phyloP scores from a whole-genome alignment of 2,329 filamentous ascomycete genomes.

The Trichophyton verrucosum region DNA sequence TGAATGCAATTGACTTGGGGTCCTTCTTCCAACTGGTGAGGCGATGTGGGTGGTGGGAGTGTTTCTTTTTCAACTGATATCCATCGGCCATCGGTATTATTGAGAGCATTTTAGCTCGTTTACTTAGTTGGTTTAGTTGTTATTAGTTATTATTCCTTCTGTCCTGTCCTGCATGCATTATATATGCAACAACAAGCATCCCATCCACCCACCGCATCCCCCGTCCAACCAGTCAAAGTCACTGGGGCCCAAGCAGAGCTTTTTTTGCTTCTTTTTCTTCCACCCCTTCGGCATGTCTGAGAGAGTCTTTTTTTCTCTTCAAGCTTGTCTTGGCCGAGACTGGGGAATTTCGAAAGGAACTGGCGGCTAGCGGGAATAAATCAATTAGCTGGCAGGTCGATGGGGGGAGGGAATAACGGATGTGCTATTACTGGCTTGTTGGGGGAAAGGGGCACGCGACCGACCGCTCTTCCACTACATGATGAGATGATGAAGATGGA shows the following conservation, averaged over 20 bases:
- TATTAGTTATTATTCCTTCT: not conserved
- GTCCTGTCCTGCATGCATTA: not conserved
- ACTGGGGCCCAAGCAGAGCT: too few relatives aligned
- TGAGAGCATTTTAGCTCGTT: too few relatives aligned
- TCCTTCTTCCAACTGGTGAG: not conserved
- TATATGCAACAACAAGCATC: too few relatives aligned
- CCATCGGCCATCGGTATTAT: too few relatives aligned
- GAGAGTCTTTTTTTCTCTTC: not conserved
- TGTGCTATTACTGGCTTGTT: not conserved
- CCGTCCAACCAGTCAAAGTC: too few relatives aligned
- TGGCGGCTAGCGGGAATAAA: not conserved
- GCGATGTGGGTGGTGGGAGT: not conserved
- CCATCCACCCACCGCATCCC: too few relatives aligned
- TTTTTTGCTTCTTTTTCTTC: not conserved
- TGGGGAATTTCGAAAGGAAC: constrained; percentile 5
- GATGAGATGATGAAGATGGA: not conserved
- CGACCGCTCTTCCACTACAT: not conserved
- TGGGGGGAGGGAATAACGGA: not conserved
- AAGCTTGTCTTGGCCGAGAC: not conserved
- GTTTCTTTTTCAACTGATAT: too few relatives aligned
- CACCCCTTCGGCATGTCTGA: not conserved
- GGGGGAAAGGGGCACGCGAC: not conserved
- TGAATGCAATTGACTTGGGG: constrained; percentile 2
- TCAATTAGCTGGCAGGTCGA: not conserved
- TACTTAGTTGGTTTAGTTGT: too few relatives aligned